phyloP scores from a whole-genome alignment of 768 basidiomycete genomes.

The Pisolithus orientalis region DNA sequence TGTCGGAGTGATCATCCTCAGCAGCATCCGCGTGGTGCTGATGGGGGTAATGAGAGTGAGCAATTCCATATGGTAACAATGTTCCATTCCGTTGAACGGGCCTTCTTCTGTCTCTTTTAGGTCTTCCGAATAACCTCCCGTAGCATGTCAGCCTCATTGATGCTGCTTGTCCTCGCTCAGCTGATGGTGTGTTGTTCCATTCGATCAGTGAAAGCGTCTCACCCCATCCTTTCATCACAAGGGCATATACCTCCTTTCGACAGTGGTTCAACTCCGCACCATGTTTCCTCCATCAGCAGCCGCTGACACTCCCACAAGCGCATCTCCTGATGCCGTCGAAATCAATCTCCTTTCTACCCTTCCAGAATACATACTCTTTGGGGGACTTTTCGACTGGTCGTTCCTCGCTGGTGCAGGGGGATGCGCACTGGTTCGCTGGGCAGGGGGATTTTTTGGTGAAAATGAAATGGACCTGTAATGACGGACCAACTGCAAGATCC shows the following conservation, averaged over 20 bases:
- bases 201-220: constrained; percentile 3
- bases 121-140: constrained; percentile 59
- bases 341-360: constrained; percentile 65
- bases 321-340: constrained; percentile 6
- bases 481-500: background rate
- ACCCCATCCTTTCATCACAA: constrained; percentile 21
- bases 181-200: constrained; percentile 54
- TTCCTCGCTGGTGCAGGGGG: constrained; percentile 56
- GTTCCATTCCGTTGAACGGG: background rate
- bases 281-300: constrained; percentile 60
- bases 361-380: constrained; percentile 69
- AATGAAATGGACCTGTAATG: constrained; percentile 7
- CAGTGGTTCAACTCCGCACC: constrained; percentile 74
- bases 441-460: constrained; percentile 28
- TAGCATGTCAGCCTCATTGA: constrained; percentile 66
- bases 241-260: constrained; percentile 82
- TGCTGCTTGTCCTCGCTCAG: constrained; percentile 73
- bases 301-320: constrained; percentile 8
- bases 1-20: constrained; percentile 72
- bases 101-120: constrained; percentile 25
- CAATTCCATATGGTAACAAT: constrained; percentile 3
- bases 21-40: constrained; percentile 65
- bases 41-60: constrained; percentile 57
- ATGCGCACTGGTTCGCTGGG: constrained; percentile 51
- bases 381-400: constrained; percentile 65